Evolutionary conservation across 1,284 basidiomycete genomes (phyloP).

Genomic region (Pseudozyma sp.): DNA sequence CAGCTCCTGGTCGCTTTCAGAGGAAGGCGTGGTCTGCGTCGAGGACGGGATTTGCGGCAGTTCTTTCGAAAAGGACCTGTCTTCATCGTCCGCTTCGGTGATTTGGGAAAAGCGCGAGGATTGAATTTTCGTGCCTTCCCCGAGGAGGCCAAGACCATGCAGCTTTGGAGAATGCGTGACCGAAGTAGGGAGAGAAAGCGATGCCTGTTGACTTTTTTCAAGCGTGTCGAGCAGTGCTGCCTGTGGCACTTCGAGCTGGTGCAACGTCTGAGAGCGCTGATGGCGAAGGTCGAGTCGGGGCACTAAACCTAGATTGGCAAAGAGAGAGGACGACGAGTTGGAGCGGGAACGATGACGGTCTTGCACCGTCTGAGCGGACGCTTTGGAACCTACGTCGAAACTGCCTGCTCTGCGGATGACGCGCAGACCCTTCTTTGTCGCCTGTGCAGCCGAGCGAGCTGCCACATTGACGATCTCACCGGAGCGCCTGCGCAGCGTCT

Average conservation of each 20-base stretch:
- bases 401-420: constrained; percentile 44
- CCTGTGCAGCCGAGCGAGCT: constrained; percentile 36
- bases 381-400: constrained; percentile 39
- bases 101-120: constrained; percentile 47
- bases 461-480: constrained; percentile 36
- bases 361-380: constrained; percentile 1
- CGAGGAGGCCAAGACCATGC: constrained; percentile 24
- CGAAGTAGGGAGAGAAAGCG: constrained; percentile 16
- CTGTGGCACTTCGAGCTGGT: constrained; percentile 7
- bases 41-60: constrained; percentile 15
- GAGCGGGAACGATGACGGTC: constrained; percentile 29
- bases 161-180: constrained; percentile 18
- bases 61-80: constrained; percentile 37
- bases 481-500: constrained; percentile 33
- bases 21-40: constrained; percentile 5
- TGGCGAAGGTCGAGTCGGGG: constrained; percentile 22
- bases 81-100: constrained; percentile 45
- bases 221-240: not conserved
- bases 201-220: constrained; percentile 4
- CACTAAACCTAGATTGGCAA: constrained; percentile 16
- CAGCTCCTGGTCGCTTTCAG: constrained; percentile 29
- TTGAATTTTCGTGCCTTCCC: constrained; percentile 5
- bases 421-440: constrained; percentile 35
- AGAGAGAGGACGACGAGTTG: constrained; percentile 39
- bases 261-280: constrained; percentile 30